Base-by-base conservation (phyloP, 139 green algal species). In the Axilococcus clingmanii region DNA sequence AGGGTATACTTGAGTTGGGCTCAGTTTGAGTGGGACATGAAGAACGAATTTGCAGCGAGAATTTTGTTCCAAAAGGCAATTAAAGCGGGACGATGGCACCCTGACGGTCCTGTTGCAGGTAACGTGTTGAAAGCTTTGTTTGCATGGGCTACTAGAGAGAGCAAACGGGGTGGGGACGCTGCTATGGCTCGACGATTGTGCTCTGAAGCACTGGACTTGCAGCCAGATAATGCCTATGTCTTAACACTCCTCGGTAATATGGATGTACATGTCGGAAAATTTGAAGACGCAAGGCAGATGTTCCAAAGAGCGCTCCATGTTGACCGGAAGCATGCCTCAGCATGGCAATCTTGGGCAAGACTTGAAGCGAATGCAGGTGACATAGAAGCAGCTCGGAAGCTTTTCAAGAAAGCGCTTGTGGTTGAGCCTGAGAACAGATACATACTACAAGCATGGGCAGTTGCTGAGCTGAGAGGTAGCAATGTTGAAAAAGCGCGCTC, bases 401-500 rank as follows among this genome's bases (percentile, higher is more conserved):
- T 85, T 41, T 84, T 77, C 28, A 24, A 65, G 37, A 37, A 36
- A 11, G 78, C 67, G 0, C 28, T 83, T 43, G 49, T 66, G 15
- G 42, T 61, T 30, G 48, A 84, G 37, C 71, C 67, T 1, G 38
- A 50, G 52, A 84, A 75, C 59, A 55, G 47, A n/a, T 72, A 68
- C 43, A 70, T 82, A 52, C 41, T 79, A 17, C 61, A 76, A 57
- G 64, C 63, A n/a, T 77, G 68, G 72, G 72, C 55, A 3, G 47
- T 76, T 41, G 68, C 68, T 0, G 72, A 80, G 55, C 48, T 46
- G 14, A 38, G 52, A 8, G 15, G 16, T 2, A 63, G 57, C 6
- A 20, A 54, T 41, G 15, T 42, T 3, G 24, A 40, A 3, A 22
- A 27, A 3, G 71, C 71, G 20, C 40, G 58, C 4, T 3, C 22